Evolutionary conservation across 441 rosid genomes (phyloP), one percentile per base, ranked within the genome.

Genomic region (Pelargonium fulgidum): DNA sequence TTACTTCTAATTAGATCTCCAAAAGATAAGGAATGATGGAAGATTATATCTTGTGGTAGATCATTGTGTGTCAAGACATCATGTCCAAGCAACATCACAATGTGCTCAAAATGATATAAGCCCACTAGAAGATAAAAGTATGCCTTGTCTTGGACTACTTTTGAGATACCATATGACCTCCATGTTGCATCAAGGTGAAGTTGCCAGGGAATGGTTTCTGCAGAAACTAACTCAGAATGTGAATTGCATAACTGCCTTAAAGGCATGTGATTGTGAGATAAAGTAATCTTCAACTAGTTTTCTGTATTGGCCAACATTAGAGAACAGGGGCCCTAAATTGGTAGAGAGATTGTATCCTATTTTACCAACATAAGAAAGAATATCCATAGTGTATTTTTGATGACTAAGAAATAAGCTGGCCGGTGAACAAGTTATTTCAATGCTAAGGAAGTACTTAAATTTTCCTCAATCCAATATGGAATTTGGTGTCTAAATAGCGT

Each of bases 1-100:
- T 20, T 72, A 7, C 11, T 58, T 72, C 45, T 22, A 22, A 22
- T 72, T 66, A 10, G 70, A 56, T 12, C 24, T 16, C 66, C 66
- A 66, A 1, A 65, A 66, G 3, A 72, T n/a, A 0, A 42, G 48
- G 3, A 14, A 8, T 3, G 14, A 9, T 12, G 54, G 1, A 44
- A 9, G 4, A 62, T 22, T 1, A 52, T 29, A 65, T 0, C 65
- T 52, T 0, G 39, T 73, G 20, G 20, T 11, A 11, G 66, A 65
- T 1, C n/a, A 19, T 20, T 14, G 7, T 2, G 66, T 68, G 2
- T n/a, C 10, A 2, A 12, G 45, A 13, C 62, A 69, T 8, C 50
- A 19, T 3, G 59, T 66, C 62, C 50, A 68, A 52, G 69, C 16
- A 8, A n/a, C 50, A 19, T 64, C 41, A 19, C 26, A 69, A 0